Evolutionary conservation across 768 basidiomycete species (phyloP), one percentile per base, ranked within the genome.

Genomic region (Suillus weaverae): DNA sequence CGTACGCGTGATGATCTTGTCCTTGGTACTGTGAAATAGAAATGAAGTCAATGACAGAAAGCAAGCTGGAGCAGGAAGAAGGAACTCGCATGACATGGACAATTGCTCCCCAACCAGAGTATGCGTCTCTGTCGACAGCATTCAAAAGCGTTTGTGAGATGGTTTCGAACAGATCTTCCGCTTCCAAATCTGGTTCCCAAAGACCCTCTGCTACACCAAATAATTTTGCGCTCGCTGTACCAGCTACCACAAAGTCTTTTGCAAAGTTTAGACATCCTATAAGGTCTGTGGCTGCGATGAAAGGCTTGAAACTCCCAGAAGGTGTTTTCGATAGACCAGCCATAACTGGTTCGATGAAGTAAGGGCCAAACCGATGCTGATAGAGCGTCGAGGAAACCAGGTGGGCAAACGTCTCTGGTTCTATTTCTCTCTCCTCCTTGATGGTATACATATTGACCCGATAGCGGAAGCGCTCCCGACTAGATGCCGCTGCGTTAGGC

Each of bases 401-500:
- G 73, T 95, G 95, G 33, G 95, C 91, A 78, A 99, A 98, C 8
- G 95, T 94, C 81, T 95, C 90, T 51, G 97, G 97, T 70, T 94
- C 89, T 71, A 99, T 97, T 73, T 97, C 90, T 67, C 97, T 88
- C 74, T 97, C 97, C 78, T 99, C 97, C 79, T 99, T 99, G 84
- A 99, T 98, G 38, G 94, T 92, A 80, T 98, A 99, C 94, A 99
- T 96, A 82, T 99, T 99, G 64, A 97, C 91, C 69, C 95, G 86
- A 80, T 91, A 96, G 61, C 97, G 89, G 73, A 99, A 90, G 46
- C 88, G 86, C 77, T 99, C 97, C 69, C 88, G 90, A 64, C 96
- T 97, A 9, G 3, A 61, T 33, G 56, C 48, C 66, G 46, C 53
- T 54, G 62, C 46, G 62, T 65, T 61, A 60, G 26, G 41, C 38